Conservation (phyloP, 2,329 filamentous ascomycete genomes). For the Geosmithia morbida region DNA sequence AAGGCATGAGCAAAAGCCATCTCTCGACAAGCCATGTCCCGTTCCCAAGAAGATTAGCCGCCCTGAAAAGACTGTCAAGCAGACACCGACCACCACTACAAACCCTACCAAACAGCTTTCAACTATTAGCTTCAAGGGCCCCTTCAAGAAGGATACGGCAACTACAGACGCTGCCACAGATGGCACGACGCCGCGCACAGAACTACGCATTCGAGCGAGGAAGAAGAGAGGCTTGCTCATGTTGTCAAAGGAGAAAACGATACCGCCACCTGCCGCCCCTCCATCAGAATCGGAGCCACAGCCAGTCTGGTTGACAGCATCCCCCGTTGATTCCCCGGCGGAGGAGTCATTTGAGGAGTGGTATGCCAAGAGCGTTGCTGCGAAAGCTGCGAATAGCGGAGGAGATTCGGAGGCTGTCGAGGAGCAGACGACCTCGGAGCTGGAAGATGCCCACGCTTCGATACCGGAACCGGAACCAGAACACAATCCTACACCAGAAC, state of each 20-base stretch:
- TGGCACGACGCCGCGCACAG: conserved; percentile 19
- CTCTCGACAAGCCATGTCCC: not conserved
- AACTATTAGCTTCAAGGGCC: not conserved
- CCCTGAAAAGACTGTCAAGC: not conserved
- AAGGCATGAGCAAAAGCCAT: not conserved
- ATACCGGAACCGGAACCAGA: too few species aligned
- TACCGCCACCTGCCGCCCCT: not conserved
- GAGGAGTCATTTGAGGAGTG: conserved; percentile 3
- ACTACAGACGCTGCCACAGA: not conserved
- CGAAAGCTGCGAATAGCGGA: not conserved
- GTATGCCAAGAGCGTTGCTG: not conserved
- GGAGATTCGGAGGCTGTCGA: not conserved
- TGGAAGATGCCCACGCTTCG: too few species aligned
- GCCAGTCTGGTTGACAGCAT: not conserved
- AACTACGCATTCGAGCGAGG: conserved; percentile 30
- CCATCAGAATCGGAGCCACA: not conserved
- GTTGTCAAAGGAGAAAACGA: conserved; percentile 20
- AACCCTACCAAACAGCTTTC: not conserved
- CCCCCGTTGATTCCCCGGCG: too few species aligned
- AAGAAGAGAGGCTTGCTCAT: conserved; percentile 33
- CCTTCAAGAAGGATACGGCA: not conserved
- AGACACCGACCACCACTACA: not conserved
- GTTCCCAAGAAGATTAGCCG: not conserved
- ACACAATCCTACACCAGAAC: not conserved
- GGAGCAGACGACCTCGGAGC: not conserved